Base-by-base conservation (phyloP, 2,329 filamentous ascomycete genomes). In the Sarocladium brachiariae region DNA sequence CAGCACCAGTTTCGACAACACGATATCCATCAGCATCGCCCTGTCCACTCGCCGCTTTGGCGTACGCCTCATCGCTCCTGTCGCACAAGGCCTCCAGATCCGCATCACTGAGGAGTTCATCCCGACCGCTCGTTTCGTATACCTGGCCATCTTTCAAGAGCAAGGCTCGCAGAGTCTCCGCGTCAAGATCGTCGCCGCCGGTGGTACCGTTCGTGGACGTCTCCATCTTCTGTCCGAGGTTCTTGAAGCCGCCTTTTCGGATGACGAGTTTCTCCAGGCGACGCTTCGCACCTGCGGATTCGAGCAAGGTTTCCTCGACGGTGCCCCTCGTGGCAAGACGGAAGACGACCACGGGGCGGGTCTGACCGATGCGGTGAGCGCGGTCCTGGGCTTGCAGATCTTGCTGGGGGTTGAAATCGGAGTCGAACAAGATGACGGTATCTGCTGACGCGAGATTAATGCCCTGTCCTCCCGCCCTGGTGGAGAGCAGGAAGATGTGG, bases 301-400 rank as follows among this genome's bases (percentile, higher is more conserved):
- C 80, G 0, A 97, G 79, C 0, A 97, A 75, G 5, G 83, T 84
- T 61, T 96, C 89, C 64, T 99, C 93, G 0, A 99, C 89, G 0
- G 93, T 97, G 8, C 86, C 88, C 60, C 91, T 90, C 0, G 93
- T 99, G 0, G 93, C 92, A 30, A 99, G 83, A 1, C 93, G 86
- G 66, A 95, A 99, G 1, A 99, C 86, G 18, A 99, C 82, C 1
- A 99, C 93, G 0, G 93, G 93, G 2, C 85, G 79, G 1, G 84
- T 96, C 65, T 99, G 93, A 0, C 93, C 93, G 55, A 99, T 97
- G 11, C 93, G 83, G 63, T 99, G 93, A 1, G 89, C 90, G 4
- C 93, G 88, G 62, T 99, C 93, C 67, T 97, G 93, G 0, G 93
- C 93, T 63, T 99, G 93, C 0, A 99, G 75, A 65, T 99, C 93